phyloP scores from a whole-genome alignment of 208 protist genomes.

The Acanthamoeba lenticulata region DNA sequence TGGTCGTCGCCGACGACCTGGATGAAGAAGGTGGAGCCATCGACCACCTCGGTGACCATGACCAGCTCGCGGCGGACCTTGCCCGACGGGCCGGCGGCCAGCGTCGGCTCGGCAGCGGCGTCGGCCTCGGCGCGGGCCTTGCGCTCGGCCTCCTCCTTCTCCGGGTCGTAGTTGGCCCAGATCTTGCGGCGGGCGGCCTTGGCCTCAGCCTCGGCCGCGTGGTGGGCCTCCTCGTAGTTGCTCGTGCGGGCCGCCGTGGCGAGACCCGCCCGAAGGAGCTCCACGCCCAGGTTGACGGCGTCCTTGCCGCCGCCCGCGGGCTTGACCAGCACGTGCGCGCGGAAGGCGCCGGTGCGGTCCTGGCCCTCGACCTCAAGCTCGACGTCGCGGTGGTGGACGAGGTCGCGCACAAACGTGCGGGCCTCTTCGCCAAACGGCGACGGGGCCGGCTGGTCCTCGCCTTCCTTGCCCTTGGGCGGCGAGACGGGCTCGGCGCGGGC shows the following conservation, averaged over 20 bases:
- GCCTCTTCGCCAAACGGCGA: constrained; percentile 39
- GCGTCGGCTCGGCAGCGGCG: constrained; percentile 33
- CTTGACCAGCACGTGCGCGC: constrained; percentile 65
- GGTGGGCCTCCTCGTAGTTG: constrained; percentile 57
- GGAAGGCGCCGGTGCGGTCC: constrained; percentile 62
- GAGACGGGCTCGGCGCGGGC: not conserved
- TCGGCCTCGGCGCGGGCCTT: constrained; percentile 42
- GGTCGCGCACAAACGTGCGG: constrained; percentile 19
- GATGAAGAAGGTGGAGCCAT: constrained; percentile 59
- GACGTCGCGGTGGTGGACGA: constrained; percentile 65
- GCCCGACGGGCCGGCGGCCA: not conserved
- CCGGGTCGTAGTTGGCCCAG: constrained; percentile 75
- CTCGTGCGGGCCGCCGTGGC: constrained; percentile 40
- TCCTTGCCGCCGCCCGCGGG: not conserved
- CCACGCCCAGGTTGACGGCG: constrained; percentile 52
- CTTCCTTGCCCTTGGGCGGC: not conserved
- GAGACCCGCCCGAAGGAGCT: constrained; percentile 48
- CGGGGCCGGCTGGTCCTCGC: not conserved
- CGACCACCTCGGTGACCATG: constrained; percentile 41
- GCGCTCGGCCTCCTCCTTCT: constrained; percentile 60
- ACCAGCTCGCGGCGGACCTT: constrained; percentile 51
- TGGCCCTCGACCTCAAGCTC: constrained; percentile 78
- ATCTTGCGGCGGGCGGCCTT: constrained; percentile 55
- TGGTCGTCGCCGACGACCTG: constrained; percentile 60
- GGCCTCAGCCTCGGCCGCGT: constrained; percentile 69